Base-by-base conservation (phyloP, 129 eudicot species). In the Tanacetum coccineum region DNA sequence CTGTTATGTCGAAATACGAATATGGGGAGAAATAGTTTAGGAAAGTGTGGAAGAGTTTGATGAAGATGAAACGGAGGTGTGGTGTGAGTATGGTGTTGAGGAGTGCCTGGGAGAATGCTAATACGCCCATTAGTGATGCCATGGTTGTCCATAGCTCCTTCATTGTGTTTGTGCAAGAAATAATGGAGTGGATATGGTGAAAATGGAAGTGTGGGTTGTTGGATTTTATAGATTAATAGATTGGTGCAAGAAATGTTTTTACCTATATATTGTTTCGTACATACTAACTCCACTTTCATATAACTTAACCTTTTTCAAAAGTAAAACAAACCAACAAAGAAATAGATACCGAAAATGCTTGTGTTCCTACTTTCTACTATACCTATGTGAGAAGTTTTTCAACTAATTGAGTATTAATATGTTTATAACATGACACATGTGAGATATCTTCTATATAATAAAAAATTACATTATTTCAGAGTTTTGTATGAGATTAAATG, bases 81-180 rank as follows among this genome's bases (percentile, higher is more conserved):
- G 98, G 96, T 0, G 98, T 96, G 79, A 92, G 62, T 0, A 92
- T 57, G 12, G 87, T 69, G 82, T 79, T 82, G 42, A 92, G 66
- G 48, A 92, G 83, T 55, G 83, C 84, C 68, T 89, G 95, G 68
- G 83, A 80, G 54, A 92, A 92, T 9, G 96, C 98, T 83, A 83
- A 82, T 0, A 92, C 91, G 0, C 89, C 96, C 96, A 92, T 92
- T 17, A 92, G 74, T 0, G 98, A 86, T 0, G 98, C 96, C 71
- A 92, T 44, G 9, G 98, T 78, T 11, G 98, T 92, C 98, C 96
- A 92, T 9, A 88, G 48, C 67, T 92, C 96, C 77, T 76, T 88
- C 98, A 92, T 91, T 50, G 9, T 18, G 40, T 3, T 4, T 0
- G 10, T 40, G 55, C 28, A 26, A 72, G 71, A 36, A 53, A 46